Evolutionary conservation across 805 yeast species (phyloP).

Genomic region (Blastobotrys robertii): DNA sequence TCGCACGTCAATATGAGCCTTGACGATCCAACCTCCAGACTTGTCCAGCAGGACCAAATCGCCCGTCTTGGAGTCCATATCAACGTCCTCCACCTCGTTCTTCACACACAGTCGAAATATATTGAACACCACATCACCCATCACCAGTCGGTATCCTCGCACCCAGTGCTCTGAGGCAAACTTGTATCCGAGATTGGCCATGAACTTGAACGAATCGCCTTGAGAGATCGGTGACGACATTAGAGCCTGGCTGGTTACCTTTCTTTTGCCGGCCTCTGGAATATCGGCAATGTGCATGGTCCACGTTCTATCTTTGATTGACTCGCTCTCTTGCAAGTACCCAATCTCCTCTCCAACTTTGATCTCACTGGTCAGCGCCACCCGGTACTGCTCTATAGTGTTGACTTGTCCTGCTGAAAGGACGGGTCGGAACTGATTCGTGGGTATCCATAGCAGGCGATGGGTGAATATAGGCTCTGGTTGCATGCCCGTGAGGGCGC

Average conservation of each 20-base stretch:
- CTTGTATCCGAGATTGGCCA: conserved; percentile 64
- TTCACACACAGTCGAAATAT: conserved; percentile 35
- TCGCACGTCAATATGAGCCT: conserved; percentile 60
- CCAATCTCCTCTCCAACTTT: conserved; percentile 6
- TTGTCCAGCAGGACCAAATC: conserved; percentile 19
- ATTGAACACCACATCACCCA: conserved; percentile 48
- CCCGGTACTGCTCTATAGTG: conserved; percentile 28
- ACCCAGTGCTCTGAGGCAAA: conserved; percentile 52
- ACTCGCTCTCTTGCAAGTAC: neutral
- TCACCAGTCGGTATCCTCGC: conserved; percentile 52
- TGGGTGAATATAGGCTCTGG: conserved; percentile 21
- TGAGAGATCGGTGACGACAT: conserved; percentile 39
- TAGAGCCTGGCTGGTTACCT: conserved; percentile 56
- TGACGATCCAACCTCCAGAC: conserved; percentile 32
- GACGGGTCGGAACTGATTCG: conserved; percentile 20
- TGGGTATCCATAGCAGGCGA: conserved; percentile 27
- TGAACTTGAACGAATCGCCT: conserved; percentile 29
- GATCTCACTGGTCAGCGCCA: conserved; percentile 11
- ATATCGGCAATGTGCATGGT: conserved; percentile 24
- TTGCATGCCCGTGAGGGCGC: conserved; percentile 30
- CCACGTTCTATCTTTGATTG: conserved; percentile 17
- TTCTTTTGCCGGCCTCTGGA: conserved; percentile 33
- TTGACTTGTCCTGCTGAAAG: conserved; percentile 26
- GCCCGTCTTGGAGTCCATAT: conserved; percentile 3
- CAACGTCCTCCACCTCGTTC: conserved; percentile 3